phyloP scores from a whole-genome alignment of 768 basidiomycete species.

The Dioszegia crocea region DNA sequence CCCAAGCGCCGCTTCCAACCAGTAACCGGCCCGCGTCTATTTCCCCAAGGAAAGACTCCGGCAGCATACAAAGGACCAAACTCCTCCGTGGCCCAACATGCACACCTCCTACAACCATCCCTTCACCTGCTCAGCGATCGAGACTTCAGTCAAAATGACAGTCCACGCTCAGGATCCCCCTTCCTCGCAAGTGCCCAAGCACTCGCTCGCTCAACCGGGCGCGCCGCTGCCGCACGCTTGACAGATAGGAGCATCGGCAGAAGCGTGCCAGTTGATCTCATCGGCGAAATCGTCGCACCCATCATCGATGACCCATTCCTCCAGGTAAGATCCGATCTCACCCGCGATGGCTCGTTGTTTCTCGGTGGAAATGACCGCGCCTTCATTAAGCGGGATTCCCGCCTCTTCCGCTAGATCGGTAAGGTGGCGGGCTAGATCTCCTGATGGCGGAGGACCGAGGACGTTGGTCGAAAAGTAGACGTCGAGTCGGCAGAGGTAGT shows the following conservation, averaged over 20 bases:
- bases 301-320: background rate
- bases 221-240: background rate
- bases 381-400: no score
- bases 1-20: no score
- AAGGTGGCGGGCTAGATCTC: no score
- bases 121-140: no score
- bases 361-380: background rate
- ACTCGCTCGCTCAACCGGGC: background rate
- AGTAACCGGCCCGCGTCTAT: no score
- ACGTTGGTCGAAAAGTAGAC: background rate
- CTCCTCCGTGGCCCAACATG: no score
- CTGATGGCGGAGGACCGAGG: no score
- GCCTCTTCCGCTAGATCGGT: no score
- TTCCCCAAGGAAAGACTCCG: no score
- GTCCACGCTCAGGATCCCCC: background rate
- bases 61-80: no score
- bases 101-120: no score
- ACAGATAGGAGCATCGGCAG: background rate
- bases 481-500: background rate
- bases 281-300: background rate
- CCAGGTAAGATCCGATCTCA: background rate
- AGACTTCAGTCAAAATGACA: no score
- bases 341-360: background rate
- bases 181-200: background rate
- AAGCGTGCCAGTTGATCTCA: background rate